Base-by-base conservation (phyloP, 805 yeast species). In the Metschnikowia noctiluminum region DNA sequence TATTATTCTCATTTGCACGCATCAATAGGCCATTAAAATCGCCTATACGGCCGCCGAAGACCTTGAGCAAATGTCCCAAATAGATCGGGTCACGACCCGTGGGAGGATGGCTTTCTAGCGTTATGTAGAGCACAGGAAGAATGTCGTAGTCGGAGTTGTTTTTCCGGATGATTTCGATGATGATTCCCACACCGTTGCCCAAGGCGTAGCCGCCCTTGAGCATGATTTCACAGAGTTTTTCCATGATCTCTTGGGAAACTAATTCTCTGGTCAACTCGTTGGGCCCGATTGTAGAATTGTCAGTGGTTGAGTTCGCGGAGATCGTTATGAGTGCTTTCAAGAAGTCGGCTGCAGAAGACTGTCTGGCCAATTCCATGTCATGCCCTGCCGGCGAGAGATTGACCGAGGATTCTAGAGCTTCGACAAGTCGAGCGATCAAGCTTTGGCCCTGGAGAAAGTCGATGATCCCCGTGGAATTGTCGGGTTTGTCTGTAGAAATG, bases 161-260 rank as follows among this genome's bases (percentile, higher is more conserved):
- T 47, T 73, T 73, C 16, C 78, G 58, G 49, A 73, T 73, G 42
- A 73, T 72, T 49, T 73, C 78, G 46, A 73, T 73, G 40, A 73
- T 66, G 43, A 73, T 73, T 3, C 78, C 78, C n/a, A 73, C 78
- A 8, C 77, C 77, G 48, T 72, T 73, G n/a, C 76, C 73, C 52
- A 73, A 63, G 6, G 76, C 74, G 48, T 71, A 70, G 2, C 77
- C 76, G n/a, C 77, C 77, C 44, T 70, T 65, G 36, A 73, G 61
- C 78, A 73, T 73, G 40, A 70, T 65, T 31, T 61, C 50, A 48
- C 77, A 70, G 28, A 73, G 57, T 31, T 56, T 56, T 21, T 57
- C 38, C 74, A 73, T 71, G 48, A 64, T 64, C 3, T 65, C 68
- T 43, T 59, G 60, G 2, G 73, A 65, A 1, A 73, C 78, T 53